Base-by-base conservation (phyloP, 1,284 basidiomycete genomes). In the Papiliotrema fonsecae region DNA sequence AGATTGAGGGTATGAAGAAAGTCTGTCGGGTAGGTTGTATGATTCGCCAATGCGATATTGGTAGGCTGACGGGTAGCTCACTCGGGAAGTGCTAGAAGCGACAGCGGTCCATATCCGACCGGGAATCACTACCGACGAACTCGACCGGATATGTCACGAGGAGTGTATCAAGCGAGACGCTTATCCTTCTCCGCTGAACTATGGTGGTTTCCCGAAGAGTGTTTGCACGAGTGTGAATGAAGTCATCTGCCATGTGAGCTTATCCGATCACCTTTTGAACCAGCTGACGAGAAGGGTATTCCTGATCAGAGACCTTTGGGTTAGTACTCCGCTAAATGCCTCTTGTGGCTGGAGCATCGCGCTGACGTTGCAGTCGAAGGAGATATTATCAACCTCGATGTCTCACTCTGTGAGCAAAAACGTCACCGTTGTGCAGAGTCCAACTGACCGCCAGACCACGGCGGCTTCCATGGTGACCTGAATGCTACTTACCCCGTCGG, bases 211-310 rank as follows among this genome's bases (percentile, higher is more conserved):
- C 71, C 94, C 94, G 24, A 97, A 97, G 78, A 96, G 90, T 38
- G 83, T 97, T 41, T 99, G 96, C 85, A 94, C 87, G 75, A 65
- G 87, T 81, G 77, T 98, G 36, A 98, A 99, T 74, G 96, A 98
- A 73, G 86, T 85, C 49, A 94, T 98, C 64, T 98, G 96, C 71
- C 96, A 98, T 72, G 70, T 69, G 50, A 59, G 64, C 59, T 13
- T 10, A 34, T 32, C 26, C 39, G 14, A 2, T n/a, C 31, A 11
- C 16, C 2, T 2, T 18, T 14, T 30, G 26, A 27, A 71, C 73
- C 57, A 4, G 21, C 35, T 40, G 22, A 39, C 22, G 24, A 1
- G 14, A 27, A 66, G 69, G 90, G 90, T 48, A 96, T 97, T 57
- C 92, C 92, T 37, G 92, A 96, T 75, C 79, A 87, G 61, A 78